These are phyloP conservation scores for Pythium phragmitis DNA, from an alignment of 352 stramenopile species.

Conservation along the genomic window DNA sequence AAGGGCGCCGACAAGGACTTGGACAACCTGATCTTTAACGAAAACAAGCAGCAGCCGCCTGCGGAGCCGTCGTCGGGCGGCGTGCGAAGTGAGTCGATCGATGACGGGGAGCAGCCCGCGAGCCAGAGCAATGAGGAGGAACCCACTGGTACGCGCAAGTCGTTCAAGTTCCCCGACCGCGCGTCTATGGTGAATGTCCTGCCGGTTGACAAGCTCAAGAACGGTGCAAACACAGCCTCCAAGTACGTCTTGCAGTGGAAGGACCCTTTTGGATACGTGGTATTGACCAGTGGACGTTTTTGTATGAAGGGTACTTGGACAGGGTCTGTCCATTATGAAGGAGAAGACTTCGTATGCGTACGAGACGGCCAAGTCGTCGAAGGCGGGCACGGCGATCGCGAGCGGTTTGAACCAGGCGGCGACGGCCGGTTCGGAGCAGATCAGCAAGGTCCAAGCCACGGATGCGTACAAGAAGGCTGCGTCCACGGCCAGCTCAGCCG, in stretches of 20 bases:
- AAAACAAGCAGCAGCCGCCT: conserved; percentile 49
- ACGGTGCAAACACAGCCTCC: conserved; percentile 71
- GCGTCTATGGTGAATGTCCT: conserved; percentile 78
- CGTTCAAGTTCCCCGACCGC: conserved; percentile 36
- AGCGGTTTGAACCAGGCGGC: conserved; percentile 63
- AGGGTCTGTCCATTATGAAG: conserved; percentile 64
- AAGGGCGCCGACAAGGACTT: conserved; percentile 75
- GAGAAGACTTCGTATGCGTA: conserved; percentile 72
- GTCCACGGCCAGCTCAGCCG: conserved; percentile 49
- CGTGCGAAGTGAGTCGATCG: conserved; percentile 36
- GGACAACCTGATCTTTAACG: conserved; percentile 85
- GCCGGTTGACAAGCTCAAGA: conserved; percentile 88
- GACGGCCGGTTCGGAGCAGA: conserved; percentile 64
- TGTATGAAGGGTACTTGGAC: conserved; percentile 53
- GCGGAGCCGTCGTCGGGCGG: neutral
- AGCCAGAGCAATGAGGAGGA: conserved; percentile 39
- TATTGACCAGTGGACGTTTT: conserved; percentile 2
- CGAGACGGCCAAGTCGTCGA: conserved; percentile 77
- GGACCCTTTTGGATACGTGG: neutral
- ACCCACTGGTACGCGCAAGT: conserved; percentile 26
- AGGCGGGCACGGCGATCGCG: conserved; percentile 65
- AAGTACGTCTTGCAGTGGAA: conserved; percentile 40
- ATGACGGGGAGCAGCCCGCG: conserved; percentile 33
- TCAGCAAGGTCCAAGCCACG: conserved; percentile 80
- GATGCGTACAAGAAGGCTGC: conserved; percentile 86